phyloP scores from a whole-genome alignment of 106 monocot species.

The Gastrodia elata region DNA sequence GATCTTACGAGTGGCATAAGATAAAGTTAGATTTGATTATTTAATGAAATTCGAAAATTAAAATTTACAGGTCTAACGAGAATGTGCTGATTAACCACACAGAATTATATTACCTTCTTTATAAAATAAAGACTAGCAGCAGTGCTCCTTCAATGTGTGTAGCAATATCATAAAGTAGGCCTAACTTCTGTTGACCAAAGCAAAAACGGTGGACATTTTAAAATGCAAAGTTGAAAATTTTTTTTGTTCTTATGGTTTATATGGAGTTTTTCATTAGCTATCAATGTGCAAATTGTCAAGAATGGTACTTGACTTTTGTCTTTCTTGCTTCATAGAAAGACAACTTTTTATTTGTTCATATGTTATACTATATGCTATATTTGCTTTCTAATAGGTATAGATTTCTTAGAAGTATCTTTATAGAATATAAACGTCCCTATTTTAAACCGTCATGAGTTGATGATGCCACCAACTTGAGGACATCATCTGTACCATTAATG shows the following conservation, averaged over 20 bases:
- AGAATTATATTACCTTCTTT: no score
- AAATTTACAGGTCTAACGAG: no score
- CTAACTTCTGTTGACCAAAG: not conserved
- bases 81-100: no score
- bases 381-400: not conserved
- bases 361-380: no score
- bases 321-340: not conserved
- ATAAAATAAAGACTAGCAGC: no score
- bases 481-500: not conserved
- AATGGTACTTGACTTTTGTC: not conserved
- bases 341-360: not conserved
- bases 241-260: not conserved
- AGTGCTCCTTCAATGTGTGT: no score
- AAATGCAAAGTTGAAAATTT: not conserved
- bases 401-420: not conserved
- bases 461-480: not conserved
- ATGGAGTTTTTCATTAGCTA: not conserved
- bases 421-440: not conserved
- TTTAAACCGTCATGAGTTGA: no score
- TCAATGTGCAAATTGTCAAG: not conserved
- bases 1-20: no score
- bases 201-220: not conserved
- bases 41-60: no score
- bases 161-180: no score
- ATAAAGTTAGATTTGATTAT: no score